Evolutionary conservation across 2,329 filamentous ascomycete genomes (phyloP), one percentile per base, ranked within the genome.

Genomic region (Alternaria sp.): DNA sequence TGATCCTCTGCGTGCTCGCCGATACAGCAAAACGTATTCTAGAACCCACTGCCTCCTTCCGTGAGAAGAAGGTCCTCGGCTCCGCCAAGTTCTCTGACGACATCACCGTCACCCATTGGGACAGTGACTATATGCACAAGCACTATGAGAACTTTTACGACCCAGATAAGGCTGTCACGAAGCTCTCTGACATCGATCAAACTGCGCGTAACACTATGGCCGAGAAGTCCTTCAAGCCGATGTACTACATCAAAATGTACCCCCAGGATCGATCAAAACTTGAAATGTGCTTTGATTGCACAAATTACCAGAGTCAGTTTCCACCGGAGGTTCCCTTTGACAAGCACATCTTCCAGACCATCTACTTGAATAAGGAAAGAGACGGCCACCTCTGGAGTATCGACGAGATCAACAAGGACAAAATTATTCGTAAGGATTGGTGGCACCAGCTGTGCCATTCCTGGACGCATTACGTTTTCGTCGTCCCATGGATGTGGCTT

Each of bases 221-320:
- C 4, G 80, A 82, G 56, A 82, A 84, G 50, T 81, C 79, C 20
- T 90, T 87, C 80, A 81, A 83, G 51, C 87, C 87, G 53, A 90
- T 90, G 87, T 90, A 90, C 78, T 85, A 85, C 70, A 90, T 87
- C 66, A 86, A 88, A 57, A 85, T 83, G 54, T 90, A 90, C 72
- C 76, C 81, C 0, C 61, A 83, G 14, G 84, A 89, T 66, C 81
- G 82, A 1, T 84, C 80, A 3, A 86, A 87, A 74, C 84, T 83
- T 36, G 85, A 87, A 73, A 87, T 82, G 84, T 89, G 86, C 58
- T 93, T 92, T 77, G 89, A 93, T 75, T 91, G 89, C 79, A 90
- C 88, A 38, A 91, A 92, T 74, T 92, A 92, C 77, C 90, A 93
- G 74, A 84, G 88, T 45, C 90, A 92, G 72, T 90, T 93, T 64